phyloP scores from a whole-genome alignment of 2,329 filamentous ascomycete genomes.

The Pseudonectria foliicola region DNA sequence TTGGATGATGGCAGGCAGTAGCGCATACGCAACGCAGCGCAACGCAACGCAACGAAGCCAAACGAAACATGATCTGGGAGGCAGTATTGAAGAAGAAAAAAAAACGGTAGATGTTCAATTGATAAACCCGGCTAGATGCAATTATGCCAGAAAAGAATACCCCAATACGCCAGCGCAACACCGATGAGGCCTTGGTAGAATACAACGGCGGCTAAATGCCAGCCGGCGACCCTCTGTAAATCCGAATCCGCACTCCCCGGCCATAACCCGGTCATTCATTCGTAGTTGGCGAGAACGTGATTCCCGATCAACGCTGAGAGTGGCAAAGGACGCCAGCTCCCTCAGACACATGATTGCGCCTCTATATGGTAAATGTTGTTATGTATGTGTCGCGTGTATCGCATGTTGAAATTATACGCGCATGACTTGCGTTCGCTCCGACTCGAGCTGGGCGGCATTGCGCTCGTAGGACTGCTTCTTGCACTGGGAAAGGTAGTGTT shows the following conservation, averaged over 20 bases:
- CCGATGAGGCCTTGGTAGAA: constrained; percentile 12
- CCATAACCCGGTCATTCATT: constrained; percentile 17
- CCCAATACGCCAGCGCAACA: constrained; percentile 22
- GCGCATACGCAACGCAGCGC: no score
- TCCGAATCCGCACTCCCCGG: constrained; percentile 6
- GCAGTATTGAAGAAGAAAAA: no score
- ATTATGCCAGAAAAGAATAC: constrained; percentile 11
- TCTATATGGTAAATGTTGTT: no score
- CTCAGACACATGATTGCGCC: no score
- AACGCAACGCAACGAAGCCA: no score
- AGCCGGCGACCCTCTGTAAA: constrained; percentile 10
- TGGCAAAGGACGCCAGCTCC: no score
- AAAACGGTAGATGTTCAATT: constrained; percentile 14
- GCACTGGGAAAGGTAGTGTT: constrained; percentile 46
- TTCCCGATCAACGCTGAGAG: no score
- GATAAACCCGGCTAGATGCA: constrained; percentile 12
- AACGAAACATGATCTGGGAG: constrained; percentile 1
- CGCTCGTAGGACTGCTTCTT: constrained; percentile 95
- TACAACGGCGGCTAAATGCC: constrained; percentile 19
- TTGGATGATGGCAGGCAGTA: no score
- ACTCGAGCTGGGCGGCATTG: constrained; percentile 86
- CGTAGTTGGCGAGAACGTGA: constrained; percentile 17
- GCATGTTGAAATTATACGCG: constrained; percentile 56
- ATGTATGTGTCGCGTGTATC: no score
- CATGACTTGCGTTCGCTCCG: constrained; percentile 89